Base-by-base conservation (phyloP, 2,329 filamentous ascomycete genomes). In the Stylonectria norvegica region DNA sequence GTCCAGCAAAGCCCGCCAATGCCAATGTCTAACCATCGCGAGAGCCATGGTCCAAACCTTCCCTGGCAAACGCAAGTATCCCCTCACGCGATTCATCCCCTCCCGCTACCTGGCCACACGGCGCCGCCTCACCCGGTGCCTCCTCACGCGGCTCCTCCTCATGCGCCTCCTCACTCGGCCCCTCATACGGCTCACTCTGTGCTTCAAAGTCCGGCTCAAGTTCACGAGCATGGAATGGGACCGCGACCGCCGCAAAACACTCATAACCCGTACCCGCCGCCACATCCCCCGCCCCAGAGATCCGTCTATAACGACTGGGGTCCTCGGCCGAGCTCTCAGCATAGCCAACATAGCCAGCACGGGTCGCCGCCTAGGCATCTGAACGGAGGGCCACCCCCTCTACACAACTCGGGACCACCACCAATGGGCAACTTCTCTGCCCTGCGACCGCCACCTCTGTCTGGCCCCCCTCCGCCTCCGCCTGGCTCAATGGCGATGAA, bases 301-400 rank as follows among this genome's bases (percentile, higher is more conserved):
- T 43, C 52, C 7, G 38, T 53, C 18, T 64, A 67, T 54, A 59
- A 58, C 29, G 73, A 75, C 42, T 80, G 78, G 71, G 69, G 72
- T 19, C 49, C 53, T 39, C 71, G 73, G 15, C 67, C 69, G 11
- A 62, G 72, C n/a, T n/a, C n/a, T n/a, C n/a, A n/a, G n/a, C n/a
- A n/a, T n/a, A n/a, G n/a, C n/a, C n/a, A n/a, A n/a, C n/a, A n/a
- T 15, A 70, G 72, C 22, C 72, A 73, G 37, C 71, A 75, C 44
- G 68, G 69, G 25, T 67, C 75, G 4, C 63, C 69, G 23, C 58
- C 69, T 19, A 69, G 71, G 38, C 70, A 76, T 29, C 54, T 77
- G 32, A 81, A 78, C 52, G 72, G 75, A 23, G 73, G 58, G 10
- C 60, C 58, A 22, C 62, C 65, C 11, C 45, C 57, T n/a, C 53